Base-by-base conservation (phyloP, 192 early-diverging fungal genomes). In the Allomyces macrogynus region DNA sequence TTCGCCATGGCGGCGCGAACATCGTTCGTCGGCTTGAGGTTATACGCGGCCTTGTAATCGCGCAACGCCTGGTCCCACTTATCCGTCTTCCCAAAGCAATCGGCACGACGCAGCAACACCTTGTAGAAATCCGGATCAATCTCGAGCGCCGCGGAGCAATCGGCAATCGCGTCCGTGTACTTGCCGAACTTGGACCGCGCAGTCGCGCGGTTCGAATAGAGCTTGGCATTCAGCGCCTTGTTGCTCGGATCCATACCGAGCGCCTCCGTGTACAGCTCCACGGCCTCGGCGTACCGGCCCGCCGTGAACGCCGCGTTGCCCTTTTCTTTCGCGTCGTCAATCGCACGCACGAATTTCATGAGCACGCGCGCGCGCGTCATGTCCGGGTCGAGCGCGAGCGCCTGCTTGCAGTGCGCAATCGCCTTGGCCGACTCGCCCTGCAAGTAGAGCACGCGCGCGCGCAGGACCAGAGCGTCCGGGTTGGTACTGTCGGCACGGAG, bases 341-440 rank as follows among this genome's bases (percentile, higher is more conserved):
- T 64, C 5, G 68, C 68, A 67, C 77, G 81, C 26, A 86, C 75
- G 65, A 78, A 80, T 69, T 86, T 84, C 68, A 85, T 67, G 24
- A 92, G 66, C 43, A 71, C 67, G 23, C 83, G 76, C 10, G 89
- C 87, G 44, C 80, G 77, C 32, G 72, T 67, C 67, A 88, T 81
- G 73, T 91, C 89, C 12, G 89, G 90, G 67, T 92, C 89, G 70
- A 75, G 90, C 1, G 80, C 72, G 25, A 92, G 69, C 7, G 88
- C 84, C 62, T 85, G 77, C 18, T 65, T 61, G 65, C 78, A 80
- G 54, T 83, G 81, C 49, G 76, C 72, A 0, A 66, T 66, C 22
- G 81, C 72, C 68, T 83, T 81, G 61, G 43, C 24, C 61, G 79
- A 78, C 43, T 83, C 81, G 71, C 88, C 76, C 77, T 86, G 81